Conservation (phyloP, 1,284 basidiomycete species). For the Trichosporon coremiiforme region DNA sequence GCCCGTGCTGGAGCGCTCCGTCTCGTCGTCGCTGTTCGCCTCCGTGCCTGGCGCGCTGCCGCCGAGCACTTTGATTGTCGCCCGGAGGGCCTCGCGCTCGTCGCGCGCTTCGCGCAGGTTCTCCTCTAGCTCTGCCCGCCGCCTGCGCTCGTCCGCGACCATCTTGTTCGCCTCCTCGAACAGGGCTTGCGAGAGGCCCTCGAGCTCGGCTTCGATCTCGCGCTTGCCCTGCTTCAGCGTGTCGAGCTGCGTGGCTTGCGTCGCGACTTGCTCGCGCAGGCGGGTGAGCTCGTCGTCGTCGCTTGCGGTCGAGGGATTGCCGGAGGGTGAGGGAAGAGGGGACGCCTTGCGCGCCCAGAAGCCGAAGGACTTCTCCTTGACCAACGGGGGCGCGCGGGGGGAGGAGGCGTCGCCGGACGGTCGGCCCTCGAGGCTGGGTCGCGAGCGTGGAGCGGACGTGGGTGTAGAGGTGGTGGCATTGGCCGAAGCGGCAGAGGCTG, state of each 20-base stretch:
- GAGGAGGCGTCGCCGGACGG: conserved; percentile 4
- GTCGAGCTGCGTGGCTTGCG: conserved; percentile 46
- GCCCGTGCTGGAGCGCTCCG: conserved; percentile 17
- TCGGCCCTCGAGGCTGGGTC: conserved; percentile 17
- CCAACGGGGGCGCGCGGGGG: background rate
- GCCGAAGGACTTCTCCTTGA: conserved; percentile 26
- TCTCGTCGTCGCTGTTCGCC: conserved; percentile 16
- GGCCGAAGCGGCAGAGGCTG: background rate
- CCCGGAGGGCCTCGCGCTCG: conserved; percentile 73
- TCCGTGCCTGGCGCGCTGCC: conserved; percentile 30
- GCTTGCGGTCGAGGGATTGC: background rate
- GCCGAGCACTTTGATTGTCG: conserved; percentile 70
- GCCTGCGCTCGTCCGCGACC: conserved; percentile 78
- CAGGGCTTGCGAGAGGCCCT: conserved; percentile 76
- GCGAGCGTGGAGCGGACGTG: background rate
- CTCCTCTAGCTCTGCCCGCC: conserved; percentile 73
- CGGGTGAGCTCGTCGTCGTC: conserved; percentile 25
- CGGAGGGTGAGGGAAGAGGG: background rate
- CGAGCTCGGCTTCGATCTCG: conserved; percentile 76
- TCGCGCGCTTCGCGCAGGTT: conserved; percentile 62
- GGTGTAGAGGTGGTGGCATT: background rate
- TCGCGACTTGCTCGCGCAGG: conserved; percentile 38
- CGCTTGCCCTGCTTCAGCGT: conserved; percentile 66
- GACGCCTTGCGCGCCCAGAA: conserved; percentile 35
- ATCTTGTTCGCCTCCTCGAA: conserved; percentile 95